Evolutionary conservation across 208 protist genomes (phyloP).

Genomic region (Strigomonas galati): DNA sequence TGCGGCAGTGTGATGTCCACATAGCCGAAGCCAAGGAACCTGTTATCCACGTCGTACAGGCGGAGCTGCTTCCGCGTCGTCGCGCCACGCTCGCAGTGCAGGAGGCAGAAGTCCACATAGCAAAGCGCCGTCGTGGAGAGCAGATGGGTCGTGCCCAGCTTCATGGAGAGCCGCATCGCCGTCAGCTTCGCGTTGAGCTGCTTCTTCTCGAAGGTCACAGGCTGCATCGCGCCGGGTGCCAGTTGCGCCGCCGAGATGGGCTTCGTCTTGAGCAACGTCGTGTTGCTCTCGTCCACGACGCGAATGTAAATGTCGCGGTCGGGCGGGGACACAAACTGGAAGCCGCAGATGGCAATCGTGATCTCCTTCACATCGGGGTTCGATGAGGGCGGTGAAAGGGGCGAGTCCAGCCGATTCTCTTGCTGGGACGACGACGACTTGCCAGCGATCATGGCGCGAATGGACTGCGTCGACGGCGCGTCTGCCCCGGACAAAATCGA

Average conservation of each 20-base stretch:
- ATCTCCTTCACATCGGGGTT: too few species aligned
- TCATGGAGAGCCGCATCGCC: conserved; percentile 44
- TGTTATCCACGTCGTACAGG: conserved; percentile 45
- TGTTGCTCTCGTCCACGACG: neutral
- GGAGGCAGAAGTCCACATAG: conserved; percentile 64
- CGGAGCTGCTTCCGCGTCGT: conserved; percentile 44
- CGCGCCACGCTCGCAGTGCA: conserved; percentile 26
- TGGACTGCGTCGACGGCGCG: too few species aligned
- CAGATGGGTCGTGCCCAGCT: conserved; percentile 35
- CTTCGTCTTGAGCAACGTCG: conserved; percentile 26
- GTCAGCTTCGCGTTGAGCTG: conserved; percentile 3
- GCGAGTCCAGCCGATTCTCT: too few species aligned
- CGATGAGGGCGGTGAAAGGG: too few species aligned
- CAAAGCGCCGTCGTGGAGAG: conserved; percentile 32
- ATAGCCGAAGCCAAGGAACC: conserved; percentile 53
- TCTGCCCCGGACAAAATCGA: too few species aligned
- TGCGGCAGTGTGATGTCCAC: conserved; percentile 21
- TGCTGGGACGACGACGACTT: too few species aligned
- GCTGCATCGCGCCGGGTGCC: conserved; percentile 8
- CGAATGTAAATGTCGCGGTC: conserved; percentile 8
- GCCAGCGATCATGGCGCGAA: too few species aligned
- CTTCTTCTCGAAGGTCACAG: conserved; percentile 23
- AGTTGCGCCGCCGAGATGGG: conserved; percentile 27
- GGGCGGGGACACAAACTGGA: neutral
- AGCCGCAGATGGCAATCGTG: neutral